These are phyloP conservation scores for Saccharomycopsis sp. DNA, from an alignment of 805 yeast genomes.

Conservation along the genomic window DNA sequence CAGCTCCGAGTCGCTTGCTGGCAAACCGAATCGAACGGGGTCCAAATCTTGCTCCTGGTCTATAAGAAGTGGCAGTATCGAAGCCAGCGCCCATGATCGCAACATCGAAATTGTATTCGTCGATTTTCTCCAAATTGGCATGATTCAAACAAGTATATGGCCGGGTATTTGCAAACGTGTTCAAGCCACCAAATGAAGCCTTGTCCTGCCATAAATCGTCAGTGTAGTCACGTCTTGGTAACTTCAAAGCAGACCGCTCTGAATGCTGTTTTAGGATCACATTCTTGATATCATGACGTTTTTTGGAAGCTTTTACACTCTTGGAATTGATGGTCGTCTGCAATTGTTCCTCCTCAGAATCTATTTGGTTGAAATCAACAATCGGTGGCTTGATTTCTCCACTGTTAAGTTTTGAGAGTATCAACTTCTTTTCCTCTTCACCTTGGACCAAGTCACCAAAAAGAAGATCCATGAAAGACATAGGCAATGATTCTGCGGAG, in stretches of 20 bases:
- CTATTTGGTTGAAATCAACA: conserved; percentile 2
- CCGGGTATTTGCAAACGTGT: conserved; percentile 6
- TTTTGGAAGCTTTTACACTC: background rate
- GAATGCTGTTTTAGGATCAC: background rate
- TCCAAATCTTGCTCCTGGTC: conserved; percentile 82
- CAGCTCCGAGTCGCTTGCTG: conserved; percentile 36
- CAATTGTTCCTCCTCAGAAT: background rate
- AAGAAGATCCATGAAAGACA: conserved; percentile 7
- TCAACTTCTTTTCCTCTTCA: conserved; percentile 52
- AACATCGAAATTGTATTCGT: conserved; percentile 43
- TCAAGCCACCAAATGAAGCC: conserved; percentile 6
- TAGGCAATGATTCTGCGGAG: background rate
- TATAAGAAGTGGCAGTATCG: conserved; percentile 72
- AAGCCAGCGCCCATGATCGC: conserved; percentile 77
- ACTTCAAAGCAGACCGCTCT: conserved; percentile 18
- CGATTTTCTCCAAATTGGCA: background rate
- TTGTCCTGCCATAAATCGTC: conserved; percentile 1
- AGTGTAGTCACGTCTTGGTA: conserved; percentile 8
- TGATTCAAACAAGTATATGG: conserved; percentile 5
- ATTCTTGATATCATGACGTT: background rate
- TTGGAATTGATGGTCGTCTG: background rate
- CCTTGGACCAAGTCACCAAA: conserved; percentile 47
- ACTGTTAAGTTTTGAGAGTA: conserved; percentile 31
- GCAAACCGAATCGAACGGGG: conserved; percentile 66
- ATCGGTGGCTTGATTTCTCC: conserved; percentile 5